Evolutionary conservation across 2,329 filamentous ascomycete species (phyloP).

Genomic region (Xylaria sp.): DNA sequence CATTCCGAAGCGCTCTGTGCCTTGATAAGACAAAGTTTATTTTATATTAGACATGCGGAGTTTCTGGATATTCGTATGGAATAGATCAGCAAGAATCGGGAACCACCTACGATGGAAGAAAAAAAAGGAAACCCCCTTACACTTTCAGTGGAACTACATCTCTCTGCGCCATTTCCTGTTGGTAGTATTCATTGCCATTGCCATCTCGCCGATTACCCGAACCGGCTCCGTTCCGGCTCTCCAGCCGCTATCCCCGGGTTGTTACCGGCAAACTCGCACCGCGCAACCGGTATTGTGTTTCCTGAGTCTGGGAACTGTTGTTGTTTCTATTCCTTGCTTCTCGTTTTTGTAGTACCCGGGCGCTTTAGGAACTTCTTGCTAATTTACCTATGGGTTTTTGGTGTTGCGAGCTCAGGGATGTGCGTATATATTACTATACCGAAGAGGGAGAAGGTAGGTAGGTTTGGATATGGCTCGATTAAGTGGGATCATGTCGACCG

Average conservation of each 20-base stretch:
- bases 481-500: too few relatives aligned
- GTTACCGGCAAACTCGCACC: not conserved
- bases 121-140: not conserved
- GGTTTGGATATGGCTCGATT: not conserved
- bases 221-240: not conserved
- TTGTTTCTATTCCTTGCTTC: not conserved
- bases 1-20: not conserved
- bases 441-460: not conserved
- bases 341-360: not conserved
- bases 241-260: not conserved
- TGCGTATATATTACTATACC: too few relatives aligned
- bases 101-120: not conserved
- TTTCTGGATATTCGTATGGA: not conserved
- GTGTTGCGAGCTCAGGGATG: not conserved
- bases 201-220: not conserved
- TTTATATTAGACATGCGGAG: not conserved
- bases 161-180: not conserved
- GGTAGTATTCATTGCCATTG: conserved; percentile 12
- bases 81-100: not conserved
- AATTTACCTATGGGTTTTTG: not conserved
- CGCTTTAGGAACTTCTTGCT: not conserved
- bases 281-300: not conserved
- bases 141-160: not conserved
- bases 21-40: conserved; percentile 6
- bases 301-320: not conserved